A percentile compares a stretch with the other conserved stretches of the same genome.
Conservation (phyloP, 2,329 filamentous ascomycete genomes). For the Aspergillus sp. region DNA sequence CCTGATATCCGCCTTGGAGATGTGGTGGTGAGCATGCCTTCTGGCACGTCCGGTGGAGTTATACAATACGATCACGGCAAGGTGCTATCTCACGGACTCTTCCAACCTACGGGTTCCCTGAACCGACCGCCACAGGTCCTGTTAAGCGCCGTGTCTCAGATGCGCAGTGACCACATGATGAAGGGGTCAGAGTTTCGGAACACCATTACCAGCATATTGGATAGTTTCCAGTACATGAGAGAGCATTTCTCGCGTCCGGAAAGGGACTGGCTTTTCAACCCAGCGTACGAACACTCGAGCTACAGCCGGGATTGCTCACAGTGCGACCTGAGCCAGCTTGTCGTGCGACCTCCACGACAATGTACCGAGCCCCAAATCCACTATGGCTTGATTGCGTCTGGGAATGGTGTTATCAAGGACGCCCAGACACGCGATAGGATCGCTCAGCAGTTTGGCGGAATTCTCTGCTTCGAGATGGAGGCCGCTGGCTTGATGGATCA, state of each 20-base stretch:
- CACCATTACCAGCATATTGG: background rate
- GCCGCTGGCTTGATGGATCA: constrained; percentile 7
- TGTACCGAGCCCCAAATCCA: background rate
- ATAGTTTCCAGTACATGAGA: background rate
- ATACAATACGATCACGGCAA: constrained; percentile 38
- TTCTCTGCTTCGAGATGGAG: constrained; percentile 8
- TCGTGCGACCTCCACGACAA: background rate
- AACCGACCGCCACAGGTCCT: constrained; percentile 23
- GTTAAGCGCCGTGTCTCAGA: constrained; percentile 19
- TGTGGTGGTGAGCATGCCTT: constrained; percentile 33
- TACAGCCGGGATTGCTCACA: too few relatives aligned
- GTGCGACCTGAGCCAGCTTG: too few relatives aligned
- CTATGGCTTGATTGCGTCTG: constrained; percentile 7
- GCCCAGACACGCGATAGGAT: constrained; percentile 24
- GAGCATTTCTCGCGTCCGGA: background rate
- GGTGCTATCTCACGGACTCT: constrained; percentile 15
- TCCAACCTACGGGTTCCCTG: constrained; percentile 26
- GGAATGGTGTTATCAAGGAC: constrained; percentile 7
- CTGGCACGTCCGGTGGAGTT: constrained; percentile 27
- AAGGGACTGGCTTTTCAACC: background rate
- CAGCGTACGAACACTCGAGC: too few relatives aligned
- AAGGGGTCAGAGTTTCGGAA: too few relatives aligned
- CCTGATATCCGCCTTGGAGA: constrained; percentile 35
- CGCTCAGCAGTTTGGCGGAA: constrained; percentile 18
- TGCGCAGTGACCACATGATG: background rate